Percentiles rank a stretch among this genome's conserved stretches.
phyloP scores from a whole-genome alignment of 768 basidiomycete species.

The Trametes gibbosa region DNA sequence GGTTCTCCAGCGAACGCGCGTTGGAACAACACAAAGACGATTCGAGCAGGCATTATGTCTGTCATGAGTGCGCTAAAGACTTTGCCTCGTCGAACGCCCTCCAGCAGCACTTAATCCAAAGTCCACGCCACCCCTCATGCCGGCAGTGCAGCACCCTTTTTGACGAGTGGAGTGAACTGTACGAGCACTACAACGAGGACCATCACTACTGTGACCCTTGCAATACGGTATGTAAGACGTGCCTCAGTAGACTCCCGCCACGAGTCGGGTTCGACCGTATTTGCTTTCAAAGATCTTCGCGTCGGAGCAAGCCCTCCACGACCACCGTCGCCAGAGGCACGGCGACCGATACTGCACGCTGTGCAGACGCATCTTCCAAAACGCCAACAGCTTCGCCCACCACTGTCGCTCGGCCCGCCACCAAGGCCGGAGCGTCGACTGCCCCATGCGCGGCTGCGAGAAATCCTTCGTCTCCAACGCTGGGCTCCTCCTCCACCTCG shows the following conservation, averaged over 20 bases:
- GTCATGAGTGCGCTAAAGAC: constrained; percentile 44
- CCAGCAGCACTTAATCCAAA: constrained; percentile 52
- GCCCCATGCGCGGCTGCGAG: constrained; percentile 41
- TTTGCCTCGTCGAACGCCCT: constrained; percentile 40
- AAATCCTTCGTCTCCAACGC: constrained; percentile 49
- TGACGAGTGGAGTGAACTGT: constrained; percentile 35
- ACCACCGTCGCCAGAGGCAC: constrained; percentile 28
- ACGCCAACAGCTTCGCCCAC: constrained; percentile 37
- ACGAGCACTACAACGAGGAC: constrained; percentile 37
- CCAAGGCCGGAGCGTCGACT: constrained; percentile 34
- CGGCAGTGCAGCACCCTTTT: constrained; percentile 48
- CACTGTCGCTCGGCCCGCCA: constrained; percentile 58
- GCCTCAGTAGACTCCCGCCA: background rate
- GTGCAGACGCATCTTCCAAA: constrained; percentile 48
- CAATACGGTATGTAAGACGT: constrained; percentile 4
- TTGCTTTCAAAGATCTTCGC: too few relatives aligned
- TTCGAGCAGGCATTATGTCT: constrained; percentile 41
- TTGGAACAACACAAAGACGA: constrained; percentile 27
- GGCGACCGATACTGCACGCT: constrained; percentile 38
- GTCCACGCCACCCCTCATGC: constrained; percentile 50
- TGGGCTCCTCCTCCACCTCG: constrained; percentile 61
- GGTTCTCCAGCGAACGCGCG: constrained; percentile 21
- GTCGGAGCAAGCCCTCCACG: constrained; percentile 17
- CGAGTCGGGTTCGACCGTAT: background rate
- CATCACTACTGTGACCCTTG: constrained; percentile 48